These are phyloP conservation scores for Mediolabrus comicus DNA, from an alignment of 108 stramenopile genomes.

Conservation along the genomic window DNA sequence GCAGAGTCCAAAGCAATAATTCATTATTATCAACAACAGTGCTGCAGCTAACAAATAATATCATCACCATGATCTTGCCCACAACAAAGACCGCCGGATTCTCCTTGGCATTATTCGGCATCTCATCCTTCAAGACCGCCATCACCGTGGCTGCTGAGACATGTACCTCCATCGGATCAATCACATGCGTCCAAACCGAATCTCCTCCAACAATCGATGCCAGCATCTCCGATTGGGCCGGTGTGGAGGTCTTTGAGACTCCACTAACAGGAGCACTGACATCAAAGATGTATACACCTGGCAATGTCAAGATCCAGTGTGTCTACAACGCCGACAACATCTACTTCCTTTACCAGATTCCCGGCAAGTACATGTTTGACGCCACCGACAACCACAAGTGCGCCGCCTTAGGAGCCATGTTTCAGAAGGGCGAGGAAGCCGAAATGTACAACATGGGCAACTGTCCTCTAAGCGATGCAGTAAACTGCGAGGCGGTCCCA, in stretches of 20 bases:
- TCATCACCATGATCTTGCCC: neutral
- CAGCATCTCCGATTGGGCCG: conserved; percentile 15
- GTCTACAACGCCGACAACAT: conserved; percentile 22
- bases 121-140: neutral
- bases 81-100: neutral
- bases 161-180: neutral
- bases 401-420: conserved; percentile 38
- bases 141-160: neutral
- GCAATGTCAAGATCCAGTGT: conserved; percentile 22
- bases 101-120: neutral
- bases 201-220: conserved; percentile 26
- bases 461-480: conserved; percentile 25
- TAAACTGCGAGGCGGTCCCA: neutral
- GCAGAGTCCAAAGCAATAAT: no score
- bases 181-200: conserved; percentile 3
- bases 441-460: conserved; percentile 34
- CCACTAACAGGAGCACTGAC: conserved; percentile 9
- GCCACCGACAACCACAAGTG: conserved; percentile 22
- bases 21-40: no score
- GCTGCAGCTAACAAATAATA: no score
- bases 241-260: conserved; percentile 4
- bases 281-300: conserved; percentile 6
- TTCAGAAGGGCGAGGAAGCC: conserved; percentile 39
- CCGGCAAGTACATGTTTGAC: conserved; percentile 30
- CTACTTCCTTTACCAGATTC: conserved; percentile 35